Percentiles rank a stretch among this genome's conserved stretches.
Evolutionary conservation across 352 stramenopile species (phyloP).

Genomic region (Pythium insidiosum): DNA sequence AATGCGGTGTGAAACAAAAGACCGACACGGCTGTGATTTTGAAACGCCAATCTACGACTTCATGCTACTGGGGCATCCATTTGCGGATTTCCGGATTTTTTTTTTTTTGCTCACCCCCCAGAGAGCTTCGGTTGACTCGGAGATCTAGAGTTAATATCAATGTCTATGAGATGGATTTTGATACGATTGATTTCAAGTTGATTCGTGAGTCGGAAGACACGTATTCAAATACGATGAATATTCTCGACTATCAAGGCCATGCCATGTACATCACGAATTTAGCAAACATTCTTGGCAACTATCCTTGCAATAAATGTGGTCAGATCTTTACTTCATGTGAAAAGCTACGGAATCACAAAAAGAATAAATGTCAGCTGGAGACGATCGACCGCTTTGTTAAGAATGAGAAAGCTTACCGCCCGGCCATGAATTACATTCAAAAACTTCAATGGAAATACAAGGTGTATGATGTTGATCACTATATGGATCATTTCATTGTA

Average conservation of each 20-base stretch:
- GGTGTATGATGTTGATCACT: constrained; percentile 14
- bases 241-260: constrained; percentile 11
- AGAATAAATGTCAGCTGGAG: constrained; percentile 13
- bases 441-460: constrained; percentile 7
- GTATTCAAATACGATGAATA: constrained; percentile 13
- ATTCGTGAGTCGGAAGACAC: constrained; percentile 1
- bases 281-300: constrained; percentile 5
- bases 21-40: too few species aligned
- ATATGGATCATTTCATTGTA: constrained; percentile 12
- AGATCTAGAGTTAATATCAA: constrained; percentile 12
- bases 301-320: constrained; percentile 8
- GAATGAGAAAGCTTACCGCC: constrained; percentile 9
- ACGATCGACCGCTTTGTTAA: neutral
- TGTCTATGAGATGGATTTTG: constrained; percentile 11
- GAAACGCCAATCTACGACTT: too few species aligned
- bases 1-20: too few species aligned
- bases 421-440: constrained; percentile 6
- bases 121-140: too few species aligned
- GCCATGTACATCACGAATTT: constrained; percentile 19
- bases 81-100: too few species aligned
- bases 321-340: constrained; percentile 10
- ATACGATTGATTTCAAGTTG: constrained; percentile 4
- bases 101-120: too few species aligned
- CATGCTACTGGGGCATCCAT: too few species aligned
- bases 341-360: constrained; percentile 11